Conservation (phyloP, 805 yeast species). For the Scheffersomyces coipomensis region DNA sequence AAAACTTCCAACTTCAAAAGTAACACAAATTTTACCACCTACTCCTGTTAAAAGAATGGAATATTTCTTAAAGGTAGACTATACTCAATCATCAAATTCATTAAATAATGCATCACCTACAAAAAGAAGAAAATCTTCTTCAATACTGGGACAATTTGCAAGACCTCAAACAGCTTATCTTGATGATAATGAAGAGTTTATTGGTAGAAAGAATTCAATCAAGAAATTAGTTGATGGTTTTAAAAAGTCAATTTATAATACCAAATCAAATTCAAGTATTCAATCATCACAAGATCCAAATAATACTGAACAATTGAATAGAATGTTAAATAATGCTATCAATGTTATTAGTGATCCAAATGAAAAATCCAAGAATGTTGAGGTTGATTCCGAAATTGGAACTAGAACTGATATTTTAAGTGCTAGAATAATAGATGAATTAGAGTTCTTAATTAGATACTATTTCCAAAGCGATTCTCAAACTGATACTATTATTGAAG, state of each 20-base stretch:
- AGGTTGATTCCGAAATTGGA: conserved; percentile 17
- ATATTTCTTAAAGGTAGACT: conserved; percentile 6
- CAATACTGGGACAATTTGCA: neutral
- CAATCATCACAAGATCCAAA: neutral
- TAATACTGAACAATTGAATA: conserved; percentile 7
- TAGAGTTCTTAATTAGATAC: conserved; percentile 51
- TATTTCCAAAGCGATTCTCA: conserved; percentile 27
- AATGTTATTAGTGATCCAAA: conserved; percentile 8
- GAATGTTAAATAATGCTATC: conserved; percentile 15
- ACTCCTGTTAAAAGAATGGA: conserved; percentile 70
- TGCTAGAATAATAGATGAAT: conserved; percentile 70
- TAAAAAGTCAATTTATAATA: conserved; percentile 30
- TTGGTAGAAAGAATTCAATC: conserved; percentile 31
- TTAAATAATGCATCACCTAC: neutral
- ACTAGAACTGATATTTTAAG: conserved; percentile 60
- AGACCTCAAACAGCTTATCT: neutral
- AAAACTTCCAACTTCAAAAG: conserved; percentile 49
- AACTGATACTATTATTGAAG: conserved; percentile 17
- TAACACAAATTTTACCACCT: conserved; percentile 52
- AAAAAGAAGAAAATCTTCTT: neutral
- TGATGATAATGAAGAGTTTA: conserved; percentile 11
- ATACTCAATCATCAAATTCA: neutral
- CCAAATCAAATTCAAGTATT: conserved; percentile 1
- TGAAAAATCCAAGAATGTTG: neutral
- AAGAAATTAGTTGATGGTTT: conserved; percentile 41